Conservation (phyloP, 768 basidiomycete genomes). For the Sporobolomyces roseus region DNA sequence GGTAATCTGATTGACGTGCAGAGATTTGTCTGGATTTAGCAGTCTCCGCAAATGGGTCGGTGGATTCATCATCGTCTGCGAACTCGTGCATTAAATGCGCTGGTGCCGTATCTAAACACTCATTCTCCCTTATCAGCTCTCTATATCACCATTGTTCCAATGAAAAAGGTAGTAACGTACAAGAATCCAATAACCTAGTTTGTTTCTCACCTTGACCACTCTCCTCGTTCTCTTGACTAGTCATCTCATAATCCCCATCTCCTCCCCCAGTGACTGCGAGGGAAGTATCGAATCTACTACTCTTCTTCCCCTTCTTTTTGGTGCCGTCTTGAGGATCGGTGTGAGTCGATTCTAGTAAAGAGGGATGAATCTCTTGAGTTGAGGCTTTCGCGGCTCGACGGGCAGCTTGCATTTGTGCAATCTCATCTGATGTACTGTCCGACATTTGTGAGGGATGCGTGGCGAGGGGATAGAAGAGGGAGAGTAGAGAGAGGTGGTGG, state of each 20-base stretch:
- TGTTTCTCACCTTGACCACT: conserved; percentile 25
- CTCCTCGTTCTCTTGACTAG: conserved; percentile 16
- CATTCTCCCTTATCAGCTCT: too few species aligned
- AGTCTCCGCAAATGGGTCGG: conserved; percentile 69
- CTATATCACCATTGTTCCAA: too few species aligned
- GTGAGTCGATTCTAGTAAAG: too few species aligned
- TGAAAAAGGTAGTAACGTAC: conserved; percentile 17
- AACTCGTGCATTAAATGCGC: conserved; percentile 94
- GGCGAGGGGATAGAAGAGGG: too few species aligned
- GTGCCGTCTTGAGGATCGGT: neutral
- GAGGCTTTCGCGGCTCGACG: conserved; percentile 3
- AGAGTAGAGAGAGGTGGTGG: neutral
- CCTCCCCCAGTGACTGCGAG: neutral
- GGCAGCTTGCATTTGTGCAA: conserved; percentile 27
- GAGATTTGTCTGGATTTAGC: conserved; percentile 91
- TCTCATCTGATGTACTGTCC: conserved; percentile 34
- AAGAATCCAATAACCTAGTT: conserved; percentile 36
- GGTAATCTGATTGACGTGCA: conserved; percentile 88
- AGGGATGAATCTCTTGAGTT: neutral
- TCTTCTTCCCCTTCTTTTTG: neutral
- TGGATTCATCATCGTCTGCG: conserved; percentile 78
- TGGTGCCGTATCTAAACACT: conserved; percentile 62
- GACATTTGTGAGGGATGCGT: too few species aligned
- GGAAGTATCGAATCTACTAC: conserved; percentile 1
- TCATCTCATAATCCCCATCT: conserved; percentile 14